Base-by-base conservation (phyloP, 352 stramenopile species). In the Salisapilia sapeloensis region DNA sequence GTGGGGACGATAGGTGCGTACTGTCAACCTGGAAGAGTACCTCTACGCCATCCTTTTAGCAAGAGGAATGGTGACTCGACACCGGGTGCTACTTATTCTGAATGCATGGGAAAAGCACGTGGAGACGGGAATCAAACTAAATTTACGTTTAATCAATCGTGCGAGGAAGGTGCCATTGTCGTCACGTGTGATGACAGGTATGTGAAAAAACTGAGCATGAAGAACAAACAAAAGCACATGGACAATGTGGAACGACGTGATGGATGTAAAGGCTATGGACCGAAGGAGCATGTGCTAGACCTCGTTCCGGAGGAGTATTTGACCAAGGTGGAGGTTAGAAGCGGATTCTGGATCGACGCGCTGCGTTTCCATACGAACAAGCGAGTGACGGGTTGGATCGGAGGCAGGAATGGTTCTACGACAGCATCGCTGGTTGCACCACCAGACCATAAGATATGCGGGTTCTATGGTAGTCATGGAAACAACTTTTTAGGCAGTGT, bases 291-390 rank as follows among this genome's bases (percentile, higher is more conserved):
- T 34, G 41, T 75, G 4, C 70, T 74, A 32, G 48, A 63, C 17
- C 47, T 79, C 17, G 14, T 49, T 6, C 12, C 38, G 8, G 54
- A 38, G 12, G 62, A 79, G 25, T 53, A 55, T 9, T 12, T 75
- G 10, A 8, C 49, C 6, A 55, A 48, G 2, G 29, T 75, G 18
- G 55, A 67, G 25, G 51, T 69, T 4, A 57, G 38, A 13, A 63
- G 54, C 37, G 60, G 54, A 4, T 47, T 67, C 29, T 75, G 62
- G 57, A 44, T 79, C 17, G 62, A 79, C 17, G 48, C 53, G 7
- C 30, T 78, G 6, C 53, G 51, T 10, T 56, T 78, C 13, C 41
- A 46, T 11, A 74, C 62, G 7, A 79, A 50, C 18, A 14, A 52
- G 6, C 60, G 62, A 6, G 28, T 35, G 35, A 61, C 56, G 33